Evolutionary conservation across 192 early-diverging fungal genomes (phyloP), one percentile per base, ranked within the genome.

Genomic region (Gonapodya sp.): DNA sequence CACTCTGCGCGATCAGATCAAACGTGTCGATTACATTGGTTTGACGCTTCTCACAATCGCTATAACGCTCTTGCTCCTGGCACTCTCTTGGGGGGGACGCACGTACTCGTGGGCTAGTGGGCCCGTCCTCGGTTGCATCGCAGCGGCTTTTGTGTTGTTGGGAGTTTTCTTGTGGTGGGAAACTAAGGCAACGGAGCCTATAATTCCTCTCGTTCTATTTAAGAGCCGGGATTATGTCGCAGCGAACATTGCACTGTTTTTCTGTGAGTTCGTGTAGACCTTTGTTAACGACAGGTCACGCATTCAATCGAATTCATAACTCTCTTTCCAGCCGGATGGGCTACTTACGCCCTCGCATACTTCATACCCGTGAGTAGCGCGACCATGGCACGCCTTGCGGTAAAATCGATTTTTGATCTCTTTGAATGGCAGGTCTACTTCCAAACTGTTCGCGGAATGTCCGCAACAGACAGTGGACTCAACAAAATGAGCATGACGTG

Each of bases 1-100:
- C 46, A 64, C 46, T 8, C 24, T 64, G 8, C 46, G 46, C 8
- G 46, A 64, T 16, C 46, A 64, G 46, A 64, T 64, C 46, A 8
- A 64, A 8, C 46, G 46, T 24, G 46, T 64, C 8, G 46, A 64
- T 24, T 24, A 64, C 24, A 16, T 64, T 24, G 46, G 46, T 8
- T 24, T 64, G 46, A 8, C 24, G 8, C 46, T 64, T 24, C 46
- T 64, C 46, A 64, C 46, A 24, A 84, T 83, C 0, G 81, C 82
- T 34, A 83, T 85, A 35, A 73, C 90, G 35, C 81, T 84, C 8
- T 79, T 91, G 34, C 83, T 86, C 2, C 86, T 92, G 79, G 91
- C 88, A 31, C 82, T 92, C 31, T 89, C 87, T 79, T 88, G 86
- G 82, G 91, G 90, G 73, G 90, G 80, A 30, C 0, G 73, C 1